phyloP scores from a whole-genome alignment of 202 grass and related monocot species.

The Zoysia matrella region DNA sequence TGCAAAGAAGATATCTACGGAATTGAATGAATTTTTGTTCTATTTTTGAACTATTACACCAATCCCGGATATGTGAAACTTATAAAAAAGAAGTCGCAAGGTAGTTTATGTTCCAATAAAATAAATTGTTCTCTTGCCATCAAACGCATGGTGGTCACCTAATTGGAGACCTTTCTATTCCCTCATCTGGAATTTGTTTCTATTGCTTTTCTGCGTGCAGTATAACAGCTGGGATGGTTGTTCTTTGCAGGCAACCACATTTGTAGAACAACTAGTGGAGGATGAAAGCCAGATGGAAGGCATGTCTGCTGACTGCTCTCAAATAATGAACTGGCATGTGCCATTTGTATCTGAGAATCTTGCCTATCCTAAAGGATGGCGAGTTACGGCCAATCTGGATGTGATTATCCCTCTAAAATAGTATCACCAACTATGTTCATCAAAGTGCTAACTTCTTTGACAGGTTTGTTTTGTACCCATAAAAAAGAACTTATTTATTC shows the following conservation, averaged over 20 bases:
- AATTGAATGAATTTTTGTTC: neutral
- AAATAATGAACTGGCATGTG: conserved; percentile 98
- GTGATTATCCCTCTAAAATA: conserved; percentile 75
- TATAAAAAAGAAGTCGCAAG: neutral
- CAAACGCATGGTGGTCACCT: conserved; percentile 33
- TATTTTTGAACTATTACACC: neutral
- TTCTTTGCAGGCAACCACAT: conserved; percentile 81
- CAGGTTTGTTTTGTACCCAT: conserved; percentile 48
- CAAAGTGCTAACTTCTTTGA: conserved; percentile 61
- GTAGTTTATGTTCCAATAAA: neutral
- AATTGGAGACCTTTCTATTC: conserved; percentile 10
- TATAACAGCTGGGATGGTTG: conserved; percentile 40
- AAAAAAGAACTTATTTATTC: conserved; percentile 24
- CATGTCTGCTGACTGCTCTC: conserved; percentile 78
- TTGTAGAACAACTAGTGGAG: conserved; percentile 89
- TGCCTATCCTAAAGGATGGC: conserved; percentile 91
- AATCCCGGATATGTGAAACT: neutral
- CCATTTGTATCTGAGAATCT: conserved; percentile 71
- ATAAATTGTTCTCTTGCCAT: conserved; percentile 17
- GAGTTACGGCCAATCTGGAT: conserved; percentile 66
- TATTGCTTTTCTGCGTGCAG: conserved; percentile 40
- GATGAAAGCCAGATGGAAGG: conserved; percentile 99
- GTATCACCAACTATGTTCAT: conserved; percentile 42
- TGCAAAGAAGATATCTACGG: neutral
- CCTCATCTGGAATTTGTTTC: conserved; percentile 24